Evolutionary conservation across 495 filamentous ascomycete genomes (phyloP), one percentile per base, ranked within the genome.

Genomic region (Xylaria longipes): DNA sequence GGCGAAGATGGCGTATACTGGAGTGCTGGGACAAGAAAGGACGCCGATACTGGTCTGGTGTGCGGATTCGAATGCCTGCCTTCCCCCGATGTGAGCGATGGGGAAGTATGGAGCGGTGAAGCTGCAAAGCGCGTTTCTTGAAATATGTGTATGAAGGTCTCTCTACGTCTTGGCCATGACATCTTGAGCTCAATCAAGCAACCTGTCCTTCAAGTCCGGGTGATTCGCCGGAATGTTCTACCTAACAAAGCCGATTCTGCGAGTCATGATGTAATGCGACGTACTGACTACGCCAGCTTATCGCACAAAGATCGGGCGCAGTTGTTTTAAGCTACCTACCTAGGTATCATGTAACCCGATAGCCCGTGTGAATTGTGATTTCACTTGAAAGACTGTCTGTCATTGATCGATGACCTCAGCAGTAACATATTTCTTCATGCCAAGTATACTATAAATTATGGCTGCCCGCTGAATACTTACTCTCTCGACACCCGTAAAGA

Each of bases 21-120:
- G 17, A 78, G 78, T 15, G 73, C 74, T 3, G 83, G 82, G 0
- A 76, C 83, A 25, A 61, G 71, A n/a, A 77, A 82, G 65, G 71
- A 80, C 64, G 35, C 56, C 8, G 25, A 37, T 45, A 82, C 81
- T 5, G 82, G 83, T 8, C 61, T 81, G 65, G 79, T 84, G 9
- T 75, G 78, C 58, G 84, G 83, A 27, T 83, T 86, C 48, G 15
- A 41, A n/a, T 3, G 14, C 12, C 35, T 29, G 5, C 25, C 15
- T 14, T 58, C 54, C 14, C 0, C 17, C 35, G 3, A 27, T 27
- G 6, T 0, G 33, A 41, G n/a, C 35, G 48, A 54, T 1, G 17
- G 27, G 27, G 35, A 48, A 33, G 22, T 31, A 27, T 5, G 58
- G n/a, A 41, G 33, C 41, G n/a, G 3, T 54, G 29, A 5, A 17